Percentiles rank a stretch among this genome's conserved stretches.
These are phyloP conservation scores for Carnegiea gigantea DNA, from an alignment of 179 eudicot genomes.

Conservation along the genomic window DNA sequence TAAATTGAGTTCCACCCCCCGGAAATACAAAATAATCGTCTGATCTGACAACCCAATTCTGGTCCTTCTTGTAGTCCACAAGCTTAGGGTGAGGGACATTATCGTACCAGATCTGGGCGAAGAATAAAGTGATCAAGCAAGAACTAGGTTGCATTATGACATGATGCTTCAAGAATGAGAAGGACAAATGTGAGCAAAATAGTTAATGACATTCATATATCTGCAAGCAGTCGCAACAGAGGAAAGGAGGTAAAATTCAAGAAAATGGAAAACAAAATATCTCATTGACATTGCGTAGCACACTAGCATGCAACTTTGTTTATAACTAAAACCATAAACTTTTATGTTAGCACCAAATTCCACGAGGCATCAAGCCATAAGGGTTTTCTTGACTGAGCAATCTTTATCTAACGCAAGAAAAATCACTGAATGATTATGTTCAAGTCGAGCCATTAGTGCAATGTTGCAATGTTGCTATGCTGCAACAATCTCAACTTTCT, in stretches of 20 bases:
- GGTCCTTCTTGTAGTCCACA: conserved; percentile 95
- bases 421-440: not conserved
- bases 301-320: not conserved
- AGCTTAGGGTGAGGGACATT: conserved; percentile 99
- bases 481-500: not conserved
- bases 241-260: not conserved
- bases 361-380: not conserved
- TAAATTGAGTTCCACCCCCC: conserved; percentile 98
- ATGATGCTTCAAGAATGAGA: not conserved
- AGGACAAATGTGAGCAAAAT: not conserved
- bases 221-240: not conserved
- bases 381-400: not conserved
- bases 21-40: conserved; percentile 85
- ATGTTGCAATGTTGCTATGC: not conserved
- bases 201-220: not conserved
- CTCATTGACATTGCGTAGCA: not conserved
- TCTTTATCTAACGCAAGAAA: not conserved
- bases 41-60: conserved; percentile 79
- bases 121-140: not conserved
- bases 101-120: conserved; percentile 81
- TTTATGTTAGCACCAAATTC: not conserved
- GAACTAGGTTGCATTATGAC: not conserved
- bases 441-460: too few species aligned
- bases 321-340: not conserved
- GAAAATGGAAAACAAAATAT: not conserved